Conservation (phyloP, 2,329 filamentous ascomycete species). For the Fusarium sp. region DNA sequence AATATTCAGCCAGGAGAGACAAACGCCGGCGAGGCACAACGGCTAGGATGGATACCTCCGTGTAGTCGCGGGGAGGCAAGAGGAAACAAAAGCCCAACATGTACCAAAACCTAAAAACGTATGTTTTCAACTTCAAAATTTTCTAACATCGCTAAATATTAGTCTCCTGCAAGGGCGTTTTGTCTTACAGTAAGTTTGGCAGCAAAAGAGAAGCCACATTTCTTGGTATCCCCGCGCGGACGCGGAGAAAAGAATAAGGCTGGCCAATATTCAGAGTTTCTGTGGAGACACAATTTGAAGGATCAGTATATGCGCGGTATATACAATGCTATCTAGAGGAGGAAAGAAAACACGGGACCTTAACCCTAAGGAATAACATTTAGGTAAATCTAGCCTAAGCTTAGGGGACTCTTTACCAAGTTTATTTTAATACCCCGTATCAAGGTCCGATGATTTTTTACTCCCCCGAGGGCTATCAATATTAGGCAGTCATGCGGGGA, state of each 20-base stretch:
- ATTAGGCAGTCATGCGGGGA: background rate
- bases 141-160: background rate
- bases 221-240: background rate
- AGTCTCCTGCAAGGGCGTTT: background rate
- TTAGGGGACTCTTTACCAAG: too few relatives aligned
- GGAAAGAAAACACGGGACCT: too few relatives aligned
- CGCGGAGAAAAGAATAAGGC: background rate
- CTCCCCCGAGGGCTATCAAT: too few relatives aligned
- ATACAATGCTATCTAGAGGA: background rate
- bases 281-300: background rate
- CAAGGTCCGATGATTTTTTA: too few relatives aligned
- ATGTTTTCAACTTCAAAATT: background rate
- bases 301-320: background rate
- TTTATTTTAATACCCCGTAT: too few relatives aligned
- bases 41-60: background rate
- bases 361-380: too few relatives aligned
- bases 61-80: background rate
- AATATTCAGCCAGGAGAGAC: background rate
- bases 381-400: too few relatives aligned
- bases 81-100: background rate
- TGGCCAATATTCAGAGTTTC: background rate
- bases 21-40: background rate
- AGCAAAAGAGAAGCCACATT: background rate
- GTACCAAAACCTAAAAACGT: background rate
- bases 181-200: background rate